phyloP scores from a whole-genome alignment of 805 yeast species.

The Wickerhamiella slavikovae region DNA sequence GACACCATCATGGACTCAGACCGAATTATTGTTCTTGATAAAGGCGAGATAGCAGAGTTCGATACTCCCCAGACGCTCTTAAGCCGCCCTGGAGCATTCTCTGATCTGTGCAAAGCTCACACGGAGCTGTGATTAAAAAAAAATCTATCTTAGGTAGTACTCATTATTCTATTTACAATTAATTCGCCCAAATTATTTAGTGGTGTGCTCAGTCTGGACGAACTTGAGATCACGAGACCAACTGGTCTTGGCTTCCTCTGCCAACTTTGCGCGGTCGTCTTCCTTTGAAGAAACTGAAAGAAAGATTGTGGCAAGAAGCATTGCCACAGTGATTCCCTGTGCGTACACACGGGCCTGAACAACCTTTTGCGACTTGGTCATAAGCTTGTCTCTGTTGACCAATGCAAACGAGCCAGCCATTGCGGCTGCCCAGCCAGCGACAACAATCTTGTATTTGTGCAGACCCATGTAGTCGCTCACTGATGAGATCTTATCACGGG shows the following conservation, averaged over 20 bases:
- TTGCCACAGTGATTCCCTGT: conserved; percentile 57
- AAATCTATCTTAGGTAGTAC: not conserved
- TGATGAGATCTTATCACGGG: not conserved
- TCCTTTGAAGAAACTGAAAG: conserved; percentile 7
- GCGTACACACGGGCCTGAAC: conserved; percentile 89
- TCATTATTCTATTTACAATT: no score
- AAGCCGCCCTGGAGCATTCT: conserved; percentile 24
- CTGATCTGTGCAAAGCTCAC: conserved; percentile 3
- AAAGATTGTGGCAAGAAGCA: conserved; percentile 30
- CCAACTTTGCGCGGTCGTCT: conserved; percentile 3
- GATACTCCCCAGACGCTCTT: conserved; percentile 43
- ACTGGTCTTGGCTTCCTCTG: conserved; percentile 2
- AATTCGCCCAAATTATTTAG: no score
- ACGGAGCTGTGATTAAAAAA: not conserved
- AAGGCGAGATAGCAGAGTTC: conserved; percentile 32
- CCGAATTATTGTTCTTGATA: conserved; percentile 33
- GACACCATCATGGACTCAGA: conserved; percentile 47
- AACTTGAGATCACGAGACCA: conserved; percentile 11
- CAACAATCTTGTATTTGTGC: conserved; percentile 26
- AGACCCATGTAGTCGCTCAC: conserved; percentile 2
- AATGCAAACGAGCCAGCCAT: conserved; percentile 60
- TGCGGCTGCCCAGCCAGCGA: conserved; percentile 64
- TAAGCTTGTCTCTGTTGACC: conserved; percentile 52
- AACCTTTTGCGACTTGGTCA: conserved; percentile 61
- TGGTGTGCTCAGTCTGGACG: conserved; percentile 6